Evolutionary conservation across 257 asterid genomes (phyloP).

Genomic region (Mentha longifolia): DNA sequence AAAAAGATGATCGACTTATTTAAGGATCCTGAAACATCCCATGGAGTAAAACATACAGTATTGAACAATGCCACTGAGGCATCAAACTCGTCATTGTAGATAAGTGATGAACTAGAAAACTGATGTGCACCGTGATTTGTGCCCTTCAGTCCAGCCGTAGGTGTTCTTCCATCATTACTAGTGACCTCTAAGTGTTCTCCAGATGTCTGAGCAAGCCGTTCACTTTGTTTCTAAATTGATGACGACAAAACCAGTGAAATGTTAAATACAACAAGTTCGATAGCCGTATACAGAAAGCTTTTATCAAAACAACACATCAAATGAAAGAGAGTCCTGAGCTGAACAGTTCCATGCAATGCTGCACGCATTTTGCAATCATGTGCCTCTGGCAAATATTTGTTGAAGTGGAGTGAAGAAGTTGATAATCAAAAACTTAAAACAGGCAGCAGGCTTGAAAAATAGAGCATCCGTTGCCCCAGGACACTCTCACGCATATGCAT

Average conservation of each 20-base stretch:
- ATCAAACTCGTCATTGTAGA: slow-evolving; percentile 55
- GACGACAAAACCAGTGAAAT: slow-evolving; percentile 4
- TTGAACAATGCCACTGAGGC: slow-evolving; percentile 67
- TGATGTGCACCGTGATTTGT: slow-evolving; percentile 40
- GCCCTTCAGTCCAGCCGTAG: slow-evolving; percentile 47
- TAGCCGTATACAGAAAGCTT: slow-evolving; percentile 22
- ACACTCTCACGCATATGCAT: background rate
- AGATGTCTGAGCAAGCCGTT: slow-evolving; percentile 59
- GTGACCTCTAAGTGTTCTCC: slow-evolving; percentile 57
- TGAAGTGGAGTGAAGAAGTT: slow-evolving; percentile 3
- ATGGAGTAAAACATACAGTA: slow-evolving; percentile 53
- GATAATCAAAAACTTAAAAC: slow-evolving; percentile 18
- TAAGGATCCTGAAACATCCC: slow-evolving; percentile 25
- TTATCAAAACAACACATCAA: slow-evolving; percentile 24
- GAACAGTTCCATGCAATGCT: slow-evolving; percentile 6
- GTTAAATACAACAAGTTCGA: slow-evolving; percentile 2
- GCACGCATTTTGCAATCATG: slow-evolving; percentile 14
- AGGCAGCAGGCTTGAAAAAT: slow-evolving; percentile 7
- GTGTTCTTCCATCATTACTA: slow-evolving; percentile 52
- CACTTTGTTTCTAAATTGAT: slow-evolving; percentile 64
- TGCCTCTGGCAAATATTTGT: background rate
- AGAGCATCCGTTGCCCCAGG: background rate
- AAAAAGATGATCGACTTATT: slow-evolving; percentile 20
- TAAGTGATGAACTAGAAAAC: slow-evolving; percentile 51
- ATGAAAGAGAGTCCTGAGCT: slow-evolving; percentile 14